Percentiles rank a stretch among this genome's conserved stretches.
phyloP scores from a whole-genome alignment of 139 green algal genomes.

The Chlorella vulgaris region DNA sequence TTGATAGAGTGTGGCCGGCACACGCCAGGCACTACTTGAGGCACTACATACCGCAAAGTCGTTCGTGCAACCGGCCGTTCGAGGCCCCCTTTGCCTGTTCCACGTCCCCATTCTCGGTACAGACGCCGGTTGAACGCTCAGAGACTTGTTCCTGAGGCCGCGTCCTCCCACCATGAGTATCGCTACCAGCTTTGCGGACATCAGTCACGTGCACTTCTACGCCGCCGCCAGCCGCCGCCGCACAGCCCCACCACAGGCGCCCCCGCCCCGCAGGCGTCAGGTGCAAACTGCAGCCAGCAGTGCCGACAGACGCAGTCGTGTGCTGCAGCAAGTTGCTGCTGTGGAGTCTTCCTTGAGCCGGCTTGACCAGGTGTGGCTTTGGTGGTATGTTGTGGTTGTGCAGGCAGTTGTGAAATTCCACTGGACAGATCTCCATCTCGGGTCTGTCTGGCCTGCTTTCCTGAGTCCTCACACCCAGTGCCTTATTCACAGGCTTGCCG shows the following conservation, averaged over 20 bases:
- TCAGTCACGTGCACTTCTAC: not conserved
- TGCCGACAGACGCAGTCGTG: not conserved
- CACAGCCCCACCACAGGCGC: no score
- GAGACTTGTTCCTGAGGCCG: no score
- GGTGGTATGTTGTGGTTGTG: not conserved
- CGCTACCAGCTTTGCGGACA: no score
- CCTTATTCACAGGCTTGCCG: not conserved
- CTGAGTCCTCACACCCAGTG: not conserved
- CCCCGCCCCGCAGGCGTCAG: not conserved
- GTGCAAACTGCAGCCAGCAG: not conserved
- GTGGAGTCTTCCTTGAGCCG: not conserved
- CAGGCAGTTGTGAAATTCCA: not conserved
- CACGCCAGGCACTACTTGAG: no score
- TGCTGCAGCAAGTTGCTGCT: not conserved
- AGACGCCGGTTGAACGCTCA: no score
- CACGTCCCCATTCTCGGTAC: no score
- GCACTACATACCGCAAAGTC: no score
- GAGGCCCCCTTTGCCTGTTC: no score
- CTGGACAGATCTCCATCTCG: not conserved
- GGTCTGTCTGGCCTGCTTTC: no score
- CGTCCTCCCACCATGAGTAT: no score
- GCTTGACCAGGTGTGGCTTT: not conserved
- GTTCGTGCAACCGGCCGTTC: no score
- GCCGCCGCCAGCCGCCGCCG: not conserved
- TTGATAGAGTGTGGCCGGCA: no score